These are phyloP conservation scores for Dendrobium nobile DNA, from an alignment of 106 monocot genomes.

Conservation along the genomic window DNA sequence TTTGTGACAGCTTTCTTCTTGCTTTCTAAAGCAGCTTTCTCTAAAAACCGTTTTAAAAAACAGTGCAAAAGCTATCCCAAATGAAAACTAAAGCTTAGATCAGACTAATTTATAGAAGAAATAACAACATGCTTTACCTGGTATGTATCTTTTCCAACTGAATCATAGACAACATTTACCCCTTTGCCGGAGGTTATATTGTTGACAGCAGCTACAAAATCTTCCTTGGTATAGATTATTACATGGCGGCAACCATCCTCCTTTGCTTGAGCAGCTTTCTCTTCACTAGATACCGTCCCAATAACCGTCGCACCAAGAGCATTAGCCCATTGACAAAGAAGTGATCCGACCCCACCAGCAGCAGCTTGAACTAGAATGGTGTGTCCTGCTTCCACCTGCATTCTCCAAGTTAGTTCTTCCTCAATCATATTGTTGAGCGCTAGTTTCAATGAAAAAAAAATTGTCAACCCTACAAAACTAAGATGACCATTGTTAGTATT, in stretches of 20 bases:
- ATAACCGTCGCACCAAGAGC: conserved; percentile 91
- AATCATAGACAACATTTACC: conserved; percentile 91
- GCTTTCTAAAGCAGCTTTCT: too few relatives aligned
- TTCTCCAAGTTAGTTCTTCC: not conserved
- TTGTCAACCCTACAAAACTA: too few relatives aligned
- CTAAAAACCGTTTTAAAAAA: too few relatives aligned
- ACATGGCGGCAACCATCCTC: conserved; percentile 90
- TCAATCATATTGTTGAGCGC: not conserved
- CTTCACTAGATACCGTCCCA: conserved; percentile 82
- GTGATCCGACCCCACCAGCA: conserved; percentile 89
- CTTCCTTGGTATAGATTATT: conserved; percentile 77
- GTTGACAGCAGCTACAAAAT: conserved; percentile 56
- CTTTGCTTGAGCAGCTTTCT: conserved; percentile 77
- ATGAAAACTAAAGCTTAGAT: not conserved
- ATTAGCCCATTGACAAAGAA: conserved; percentile 96
- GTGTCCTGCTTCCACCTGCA: conserved; percentile 79
- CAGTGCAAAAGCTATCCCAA: too few relatives aligned
- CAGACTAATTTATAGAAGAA: not conserved
- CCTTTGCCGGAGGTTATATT: conserved; percentile 80
- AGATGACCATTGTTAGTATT: too few relatives aligned
- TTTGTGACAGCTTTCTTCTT: too few relatives aligned
- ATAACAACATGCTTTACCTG: conserved; percentile 33
- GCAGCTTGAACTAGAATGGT: conserved; percentile 89
- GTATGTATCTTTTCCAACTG: conserved; percentile 93
- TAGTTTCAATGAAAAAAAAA: too few relatives aligned